Percentiles rank a stretch among this genome's conserved stretches.
These are phyloP conservation scores for Trichoderma semiorbis DNA, from an alignment of 2,329 filamentous ascomycete genomes.

Conservation along the genomic window DNA sequence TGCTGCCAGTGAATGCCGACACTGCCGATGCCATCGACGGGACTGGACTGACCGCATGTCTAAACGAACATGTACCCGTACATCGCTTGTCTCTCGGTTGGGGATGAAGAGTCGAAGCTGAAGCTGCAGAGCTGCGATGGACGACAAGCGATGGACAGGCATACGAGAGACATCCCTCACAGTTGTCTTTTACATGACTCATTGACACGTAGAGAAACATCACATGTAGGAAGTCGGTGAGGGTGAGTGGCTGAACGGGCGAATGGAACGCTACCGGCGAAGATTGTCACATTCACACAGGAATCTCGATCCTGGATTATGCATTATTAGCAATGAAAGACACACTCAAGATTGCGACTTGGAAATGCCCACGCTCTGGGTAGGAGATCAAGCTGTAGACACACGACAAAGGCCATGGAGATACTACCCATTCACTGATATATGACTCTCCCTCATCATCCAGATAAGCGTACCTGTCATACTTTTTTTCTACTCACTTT, in stretches of 20 bases:
- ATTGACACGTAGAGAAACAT: neutral
- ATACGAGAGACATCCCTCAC: neutral
- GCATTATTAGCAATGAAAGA: neutral
- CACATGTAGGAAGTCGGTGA: neutral
- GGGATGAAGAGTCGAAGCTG: neutral
- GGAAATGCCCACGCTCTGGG: neutral
- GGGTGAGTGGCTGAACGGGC: neutral
- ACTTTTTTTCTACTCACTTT: neutral
- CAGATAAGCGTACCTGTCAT: neutral
- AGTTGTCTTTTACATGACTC: neutral
- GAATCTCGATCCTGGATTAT: neutral
- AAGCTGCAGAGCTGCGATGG: neutral
- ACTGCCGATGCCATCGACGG: neutral
- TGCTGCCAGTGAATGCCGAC: neutral
- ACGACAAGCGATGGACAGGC: no score
- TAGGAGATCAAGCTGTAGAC: neutral
- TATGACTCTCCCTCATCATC: neutral
- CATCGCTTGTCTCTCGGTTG: neutral
- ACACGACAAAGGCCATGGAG: neutral
- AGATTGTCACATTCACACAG: neutral
- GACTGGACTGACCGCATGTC: neutral
- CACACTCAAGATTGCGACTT: neutral
- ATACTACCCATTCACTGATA: neutral
- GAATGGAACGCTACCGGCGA: neutral
- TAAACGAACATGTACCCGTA: neutral